Evolutionary conservation across 306 rosid species (phyloP).

Genomic region (Quercus rubra): DNA sequence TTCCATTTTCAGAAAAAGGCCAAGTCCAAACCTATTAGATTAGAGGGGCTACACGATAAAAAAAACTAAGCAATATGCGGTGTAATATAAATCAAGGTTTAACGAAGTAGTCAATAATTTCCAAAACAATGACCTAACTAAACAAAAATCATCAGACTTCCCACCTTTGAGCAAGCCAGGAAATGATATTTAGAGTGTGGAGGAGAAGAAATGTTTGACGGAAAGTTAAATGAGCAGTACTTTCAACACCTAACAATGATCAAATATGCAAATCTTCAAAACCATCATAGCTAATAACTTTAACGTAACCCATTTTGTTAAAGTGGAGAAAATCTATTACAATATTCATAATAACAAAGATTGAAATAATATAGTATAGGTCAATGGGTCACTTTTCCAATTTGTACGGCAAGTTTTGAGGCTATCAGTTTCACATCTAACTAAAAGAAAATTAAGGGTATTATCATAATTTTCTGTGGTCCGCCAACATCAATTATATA

Average conservation of each 20-base stretch:
- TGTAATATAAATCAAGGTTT: too few species aligned
- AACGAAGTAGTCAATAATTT: too few species aligned
- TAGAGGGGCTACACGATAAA: too few species aligned
- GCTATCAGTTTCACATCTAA: conserved; percentile 25
- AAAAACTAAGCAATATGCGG: too few species aligned
- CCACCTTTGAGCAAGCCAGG: neutral
- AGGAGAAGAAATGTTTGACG: conserved; percentile 15
- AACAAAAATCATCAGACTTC: too few species aligned
- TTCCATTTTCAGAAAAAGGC: neutral
- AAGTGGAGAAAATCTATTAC: neutral
- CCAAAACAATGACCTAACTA: too few species aligned
- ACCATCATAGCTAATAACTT: neutral
- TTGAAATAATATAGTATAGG: neutral
- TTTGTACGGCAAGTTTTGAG: conserved; percentile 21
- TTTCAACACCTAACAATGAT: conserved; percentile 1
- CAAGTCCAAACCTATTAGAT: too few species aligned
- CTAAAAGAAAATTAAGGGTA: neutral
- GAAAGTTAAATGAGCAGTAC: conserved; percentile 20
- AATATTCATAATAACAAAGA: neutral
- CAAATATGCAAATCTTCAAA: conserved; percentile 10
- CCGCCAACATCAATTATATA: conserved; percentile 11
- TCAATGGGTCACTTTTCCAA: conserved; percentile 24
- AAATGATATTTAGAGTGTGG: neutral
- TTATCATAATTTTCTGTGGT: conserved; percentile 28
- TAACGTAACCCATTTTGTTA: neutral